A percentile compares a stretch with the other conserved stretches of the same genome.
Conservation (phyloP, 2,329 filamentous ascomycete genomes). For the Trichophyton benhamiae region DNA sequence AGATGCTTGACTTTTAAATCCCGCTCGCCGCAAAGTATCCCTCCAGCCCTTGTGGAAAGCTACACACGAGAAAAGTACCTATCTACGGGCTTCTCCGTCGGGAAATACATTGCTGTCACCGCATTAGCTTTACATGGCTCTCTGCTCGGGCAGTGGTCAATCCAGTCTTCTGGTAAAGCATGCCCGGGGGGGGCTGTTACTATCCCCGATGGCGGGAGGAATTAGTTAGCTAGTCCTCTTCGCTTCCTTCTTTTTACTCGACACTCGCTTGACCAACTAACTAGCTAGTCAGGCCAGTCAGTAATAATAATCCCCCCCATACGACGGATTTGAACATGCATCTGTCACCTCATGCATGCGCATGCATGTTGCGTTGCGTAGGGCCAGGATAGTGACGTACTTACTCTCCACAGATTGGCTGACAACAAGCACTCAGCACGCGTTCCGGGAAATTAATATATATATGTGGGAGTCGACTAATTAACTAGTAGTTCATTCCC, state of each 20-base stretch:
- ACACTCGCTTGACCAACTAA: neutral
- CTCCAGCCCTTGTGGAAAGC: neutral
- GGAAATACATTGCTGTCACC: neutral
- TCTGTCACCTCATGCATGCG: neutral
- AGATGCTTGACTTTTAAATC: neutral
- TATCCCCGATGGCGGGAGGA: neutral
- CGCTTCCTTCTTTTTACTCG: neutral
- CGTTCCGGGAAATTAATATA: neutral
- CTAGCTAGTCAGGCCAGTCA: neutral
- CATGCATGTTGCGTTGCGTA: neutral
- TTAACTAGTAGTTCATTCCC: neutral
- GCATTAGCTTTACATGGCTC: neutral
- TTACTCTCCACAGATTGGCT: constrained; percentile 1
- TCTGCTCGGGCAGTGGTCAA: neutral
- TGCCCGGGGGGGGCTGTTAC: neutral
- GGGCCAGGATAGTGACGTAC: neutral
- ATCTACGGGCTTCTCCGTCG: neutral
- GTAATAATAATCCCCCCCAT: neutral
- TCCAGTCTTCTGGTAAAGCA: neutral
- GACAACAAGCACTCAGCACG: neutral
- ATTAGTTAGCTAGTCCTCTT: neutral
- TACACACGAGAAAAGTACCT: neutral
- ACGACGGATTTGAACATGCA: neutral
- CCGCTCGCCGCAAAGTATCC: neutral
- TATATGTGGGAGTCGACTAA: neutral